These are phyloP conservation scores for Manihot esculenta DNA, from an alignment of 441 rosid genomes.

Conservation along the genomic window DNA sequence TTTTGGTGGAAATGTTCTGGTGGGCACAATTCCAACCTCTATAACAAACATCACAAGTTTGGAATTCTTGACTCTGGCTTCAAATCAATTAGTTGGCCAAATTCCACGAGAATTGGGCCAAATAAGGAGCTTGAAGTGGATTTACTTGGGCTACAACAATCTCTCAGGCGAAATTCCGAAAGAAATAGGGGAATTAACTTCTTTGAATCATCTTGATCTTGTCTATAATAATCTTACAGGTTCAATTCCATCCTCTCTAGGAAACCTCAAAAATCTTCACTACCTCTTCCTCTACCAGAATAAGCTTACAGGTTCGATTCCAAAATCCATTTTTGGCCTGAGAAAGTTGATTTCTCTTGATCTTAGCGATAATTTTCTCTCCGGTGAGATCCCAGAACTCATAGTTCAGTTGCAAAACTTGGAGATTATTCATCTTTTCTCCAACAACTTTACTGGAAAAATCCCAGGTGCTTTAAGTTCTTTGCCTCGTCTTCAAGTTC, in stretches of 20 bases:
- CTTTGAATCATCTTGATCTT: slow-evolving; percentile 73
- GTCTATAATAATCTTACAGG: slow-evolving; percentile 87
- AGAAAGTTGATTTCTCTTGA: slow-evolving; percentile 64
- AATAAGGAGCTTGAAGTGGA: slow-evolving; percentile 65
- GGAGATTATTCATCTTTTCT: slow-evolving; percentile 85
- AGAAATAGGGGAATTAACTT: slow-evolving; percentile 53
- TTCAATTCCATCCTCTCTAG: slow-evolving; percentile 60
- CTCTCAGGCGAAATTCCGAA: slow-evolving; percentile 70
- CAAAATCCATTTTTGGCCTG: slow-evolving; percentile 53
- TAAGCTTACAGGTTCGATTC: slow-evolving; percentile 60
- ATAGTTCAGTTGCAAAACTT: slow-evolving; percentile 51
- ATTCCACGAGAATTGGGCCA: slow-evolving; percentile 51
- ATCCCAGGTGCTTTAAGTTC: slow-evolving; percentile 56
- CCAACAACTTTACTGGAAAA: slow-evolving; percentile 64
- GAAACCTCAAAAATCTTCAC: slow-evolving; percentile 55
- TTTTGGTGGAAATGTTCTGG: slow-evolving; percentile 77
- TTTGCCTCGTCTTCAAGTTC: slow-evolving; percentile 73
- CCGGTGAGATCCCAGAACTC: slow-evolving; percentile 69
- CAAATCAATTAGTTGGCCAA: slow-evolving; percentile 67
- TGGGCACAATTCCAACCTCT: slow-evolving; percentile 54
- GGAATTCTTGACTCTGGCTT: slow-evolving; percentile 68
- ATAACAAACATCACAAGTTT: slow-evolving; percentile 48
- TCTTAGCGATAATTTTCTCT: slow-evolving; percentile 67
- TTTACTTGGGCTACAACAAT: slow-evolving; percentile 90
- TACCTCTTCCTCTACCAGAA: slow-evolving; percentile 81